Evolutionary conservation across 164 flowering plant genomes (phyloP), one percentile per base, ranked within the genome.

Genomic region (Houttuynia cordata): DNA sequence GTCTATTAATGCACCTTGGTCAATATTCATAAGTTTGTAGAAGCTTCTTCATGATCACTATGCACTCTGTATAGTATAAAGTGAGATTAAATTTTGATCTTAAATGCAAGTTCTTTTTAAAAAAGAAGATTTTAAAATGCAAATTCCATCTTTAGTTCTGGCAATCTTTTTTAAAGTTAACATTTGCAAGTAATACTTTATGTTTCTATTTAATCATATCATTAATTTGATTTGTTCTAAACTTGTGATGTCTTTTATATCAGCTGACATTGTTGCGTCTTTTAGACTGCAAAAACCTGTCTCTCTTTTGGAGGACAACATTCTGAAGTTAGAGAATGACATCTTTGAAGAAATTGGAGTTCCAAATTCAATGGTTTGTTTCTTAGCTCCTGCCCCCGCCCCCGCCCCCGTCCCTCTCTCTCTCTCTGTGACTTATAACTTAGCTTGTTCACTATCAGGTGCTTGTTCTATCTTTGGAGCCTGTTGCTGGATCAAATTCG

Each of bases 231-330:
- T 45, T 14, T 24, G 18, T 21, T 22, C 8, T 24, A 23, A 34
- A 47, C 67, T 72, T 58, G 69, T 47, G 9, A 15, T 54, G n/a
- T 17, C 65, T 59, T 21, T 12, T 62, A 61, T 9, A 69, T 56
- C 88, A 91, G 97, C 71, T 74, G 80, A 83, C 50, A 80, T 91
- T 51, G 92, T 86, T 10, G 97, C 96, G 39, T 81, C 83, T 58
- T 85, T 91, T 64, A 67, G 71, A 69, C 59, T 91, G 62, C 64
- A 62, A 67, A 83, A 72, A 74, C 76, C 90, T 25, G 70, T 77
- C 53, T 78, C 88, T 17, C 63, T 74, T 63, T 71, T 91, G 64
- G 63, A 79, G 64, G 86, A 77, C 61, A 78, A 85, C 63, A 64
- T 72, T 39, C 58, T 54, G 63, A 82, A 71, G 74, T 91, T 91